A percentile compares a stretch with the other conserved stretches of the same genome.
phyloP scores from a whole-genome alignment of 2,329 filamentous ascomycete species.

The Fusarium redolens region DNA sequence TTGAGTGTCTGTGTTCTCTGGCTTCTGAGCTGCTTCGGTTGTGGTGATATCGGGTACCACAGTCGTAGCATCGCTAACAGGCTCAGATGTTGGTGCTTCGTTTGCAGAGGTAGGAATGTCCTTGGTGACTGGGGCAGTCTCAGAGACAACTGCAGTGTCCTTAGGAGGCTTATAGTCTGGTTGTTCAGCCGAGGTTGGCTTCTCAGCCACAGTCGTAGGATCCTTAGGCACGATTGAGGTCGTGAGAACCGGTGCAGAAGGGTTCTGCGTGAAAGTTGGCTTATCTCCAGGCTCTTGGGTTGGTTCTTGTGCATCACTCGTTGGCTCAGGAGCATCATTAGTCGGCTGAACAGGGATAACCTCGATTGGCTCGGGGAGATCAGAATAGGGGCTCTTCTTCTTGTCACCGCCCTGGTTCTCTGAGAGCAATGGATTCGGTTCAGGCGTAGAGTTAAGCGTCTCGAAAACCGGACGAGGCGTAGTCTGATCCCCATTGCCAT shows the following conservation, averaged over 20 bases:
- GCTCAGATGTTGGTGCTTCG: conserved; percentile 4
- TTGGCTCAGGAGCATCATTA: conserved; percentile 1
- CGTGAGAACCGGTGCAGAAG: conserved; percentile 29
- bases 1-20: conserved; percentile 10
- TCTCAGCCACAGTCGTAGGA: conserved; percentile 10
- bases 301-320: conserved; percentile 15
- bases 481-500: conserved; percentile 21
- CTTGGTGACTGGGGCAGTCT: conserved; percentile 3
- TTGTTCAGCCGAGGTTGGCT: conserved; percentile 1
- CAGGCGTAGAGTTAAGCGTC: conserved; percentile 37
- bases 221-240: conserved; percentile 36
- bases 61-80: conserved; percentile 7
- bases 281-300: conserved; percentile 17
- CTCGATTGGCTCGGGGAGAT: conserved; percentile 20
- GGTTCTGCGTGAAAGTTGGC: conserved; percentile 30
- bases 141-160: not conserved
- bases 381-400: conserved; percentile 16
- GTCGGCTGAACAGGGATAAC: conserved; percentile 33
- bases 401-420: conserved; percentile 8
- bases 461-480: conserved; percentile 43
- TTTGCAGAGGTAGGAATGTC: conserved; percentile 4
- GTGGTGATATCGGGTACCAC: not conserved
- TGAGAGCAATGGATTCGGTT: conserved; percentile 31
- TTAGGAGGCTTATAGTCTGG: conserved; percentile 3
- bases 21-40: conserved; percentile 15